A percentile compares a stretch with the other conserved stretches of the same genome.
These are phyloP conservation scores for Xanthoceras sorbifolium DNA, from an alignment of 345 rosid species.

Conservation along the genomic window DNA sequence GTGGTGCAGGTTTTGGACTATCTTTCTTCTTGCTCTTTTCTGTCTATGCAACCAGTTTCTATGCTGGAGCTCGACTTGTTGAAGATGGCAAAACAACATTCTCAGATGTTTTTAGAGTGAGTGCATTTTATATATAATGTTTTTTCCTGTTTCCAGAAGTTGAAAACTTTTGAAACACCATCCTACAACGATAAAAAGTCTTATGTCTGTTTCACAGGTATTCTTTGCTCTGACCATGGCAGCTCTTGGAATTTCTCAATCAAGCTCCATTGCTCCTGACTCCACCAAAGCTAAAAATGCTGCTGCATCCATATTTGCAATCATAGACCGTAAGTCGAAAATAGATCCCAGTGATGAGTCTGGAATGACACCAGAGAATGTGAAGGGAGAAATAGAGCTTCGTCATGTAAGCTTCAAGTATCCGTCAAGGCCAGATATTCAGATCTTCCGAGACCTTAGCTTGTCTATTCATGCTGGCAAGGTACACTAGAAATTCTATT, in stretches of 20 bases:
- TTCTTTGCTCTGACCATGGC: constrained; percentile 77
- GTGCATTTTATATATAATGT: neutral
- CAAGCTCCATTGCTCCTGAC: constrained; percentile 70
- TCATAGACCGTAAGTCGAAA: constrained; percentile 61
- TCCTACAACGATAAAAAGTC: neutral
- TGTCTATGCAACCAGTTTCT: constrained; percentile 68
- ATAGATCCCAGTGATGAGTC: constrained; percentile 77
- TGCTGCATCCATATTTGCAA: constrained; percentile 68
- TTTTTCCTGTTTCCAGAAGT: neutral
- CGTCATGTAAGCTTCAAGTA: constrained; percentile 68
- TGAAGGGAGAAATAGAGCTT: constrained; percentile 71
- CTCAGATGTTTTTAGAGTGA: constrained; percentile 66
- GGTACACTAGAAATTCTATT: constrained; percentile 37
- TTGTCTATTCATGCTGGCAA: constrained; percentile 68
- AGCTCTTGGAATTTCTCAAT: constrained; percentile 61
- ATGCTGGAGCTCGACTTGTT: constrained; percentile 75
- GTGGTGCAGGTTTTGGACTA: constrained; percentile 70
- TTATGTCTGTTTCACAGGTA: constrained; percentile 39
- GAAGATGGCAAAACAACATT: constrained; percentile 52
- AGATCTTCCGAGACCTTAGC: constrained; percentile 63
- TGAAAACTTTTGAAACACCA: neutral
- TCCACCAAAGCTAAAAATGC: constrained; percentile 58
- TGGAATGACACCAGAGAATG: constrained; percentile 48
- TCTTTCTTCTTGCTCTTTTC: constrained; percentile 58
- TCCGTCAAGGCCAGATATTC: constrained; percentile 74